Percentiles rank a stretch among this genome's conserved stretches.
Conservation (phyloP, 2,329 filamentous ascomycete genomes). For the Dactylellina drechsleri region DNA sequence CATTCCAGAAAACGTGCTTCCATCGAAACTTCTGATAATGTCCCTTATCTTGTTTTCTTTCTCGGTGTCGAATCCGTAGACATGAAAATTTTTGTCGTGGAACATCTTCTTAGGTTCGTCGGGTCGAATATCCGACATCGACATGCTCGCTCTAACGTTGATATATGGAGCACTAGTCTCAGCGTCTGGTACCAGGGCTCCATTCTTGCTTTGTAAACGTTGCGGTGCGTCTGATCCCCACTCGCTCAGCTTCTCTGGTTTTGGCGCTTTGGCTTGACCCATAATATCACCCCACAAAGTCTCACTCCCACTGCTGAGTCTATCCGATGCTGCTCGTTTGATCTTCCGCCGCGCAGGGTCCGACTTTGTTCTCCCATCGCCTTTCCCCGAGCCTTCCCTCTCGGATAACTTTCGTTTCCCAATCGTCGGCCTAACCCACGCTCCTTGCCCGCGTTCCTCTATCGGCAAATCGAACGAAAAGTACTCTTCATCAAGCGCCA, state of each 20-base stretch:
- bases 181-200: slow-evolving; percentile 57
- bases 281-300: slow-evolving; percentile 92
- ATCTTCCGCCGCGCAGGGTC: slow-evolving; percentile 77
- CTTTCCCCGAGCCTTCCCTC: slow-evolving; percentile 61
- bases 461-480: slow-evolving; percentile 76
- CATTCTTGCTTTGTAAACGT: slow-evolving; percentile 38
- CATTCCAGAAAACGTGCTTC: slow-evolving; percentile 56
- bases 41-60: slow-evolving; percentile 59
- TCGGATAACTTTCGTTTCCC: slow-evolving; percentile 68
- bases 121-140: slow-evolving; percentile 43
- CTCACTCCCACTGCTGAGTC: slow-evolving; percentile 80
- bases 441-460: slow-evolving; percentile 77
- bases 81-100: slow-evolving; percentile 62
- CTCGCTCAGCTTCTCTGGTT: slow-evolving; percentile 56
- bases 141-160: slow-evolving; percentile 45
- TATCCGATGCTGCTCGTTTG: slow-evolving; percentile 85
- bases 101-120: slow-evolving; percentile 61
- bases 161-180: slow-evolving; percentile 58
- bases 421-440: slow-evolving; percentile 66
- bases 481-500: slow-evolving; percentile 86
- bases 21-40: slow-evolving; percentile 61
- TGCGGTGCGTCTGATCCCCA: slow-evolving; percentile 56
- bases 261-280: slow-evolving; percentile 61
- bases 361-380: slow-evolving; percentile 43
- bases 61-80: slow-evolving; percentile 63